A percentile compares a stretch with the other conserved stretches of the same genome.
Evolutionary conservation across 2,329 filamentous ascomycete genomes (phyloP).

Genomic region (Paraphaeosphaeria minitans): DNA sequence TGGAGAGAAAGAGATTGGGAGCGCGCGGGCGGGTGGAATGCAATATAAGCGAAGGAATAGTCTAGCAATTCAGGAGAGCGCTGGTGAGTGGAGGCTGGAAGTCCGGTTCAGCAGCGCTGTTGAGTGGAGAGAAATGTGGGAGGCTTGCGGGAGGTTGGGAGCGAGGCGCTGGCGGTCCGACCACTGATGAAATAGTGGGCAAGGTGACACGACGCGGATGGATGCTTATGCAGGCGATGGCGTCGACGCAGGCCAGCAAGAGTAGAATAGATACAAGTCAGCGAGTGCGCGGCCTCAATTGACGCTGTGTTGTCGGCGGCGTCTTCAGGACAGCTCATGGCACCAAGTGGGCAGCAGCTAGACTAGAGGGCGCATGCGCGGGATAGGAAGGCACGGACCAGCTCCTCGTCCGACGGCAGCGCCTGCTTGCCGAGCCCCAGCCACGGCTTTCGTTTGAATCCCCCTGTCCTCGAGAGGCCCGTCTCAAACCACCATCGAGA

Average conservation of each 20-base stretch:
- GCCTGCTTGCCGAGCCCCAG: background rate
- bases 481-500: background rate
- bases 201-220: constrained; percentile 3
- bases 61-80: background rate
- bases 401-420: no score
- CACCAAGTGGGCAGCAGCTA: background rate
- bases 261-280: constrained; percentile 2
- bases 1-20: constrained; percentile 23
- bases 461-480: background rate
- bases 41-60: constrained; percentile 9
- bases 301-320: constrained; percentile 2
- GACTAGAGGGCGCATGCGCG: background rate
- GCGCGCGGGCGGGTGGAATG: background rate
- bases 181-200: constrained; percentile 3
- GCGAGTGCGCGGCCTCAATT: constrained; percentile 1
- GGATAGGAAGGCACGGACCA: background rate
- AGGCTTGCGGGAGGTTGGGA: constrained; percentile 11
- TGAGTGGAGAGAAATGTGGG: constrained; percentile 11
- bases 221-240: background rate
- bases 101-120: background rate
- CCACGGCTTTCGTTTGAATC: constrained; percentile 2
- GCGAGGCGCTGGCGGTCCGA: background rate
- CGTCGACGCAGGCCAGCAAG: background rate
- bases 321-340: constrained; percentile 3
- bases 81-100: background rate